Base-by-base conservation (phyloP, 129 eudicot species). In the Lactuca saligna region DNA sequence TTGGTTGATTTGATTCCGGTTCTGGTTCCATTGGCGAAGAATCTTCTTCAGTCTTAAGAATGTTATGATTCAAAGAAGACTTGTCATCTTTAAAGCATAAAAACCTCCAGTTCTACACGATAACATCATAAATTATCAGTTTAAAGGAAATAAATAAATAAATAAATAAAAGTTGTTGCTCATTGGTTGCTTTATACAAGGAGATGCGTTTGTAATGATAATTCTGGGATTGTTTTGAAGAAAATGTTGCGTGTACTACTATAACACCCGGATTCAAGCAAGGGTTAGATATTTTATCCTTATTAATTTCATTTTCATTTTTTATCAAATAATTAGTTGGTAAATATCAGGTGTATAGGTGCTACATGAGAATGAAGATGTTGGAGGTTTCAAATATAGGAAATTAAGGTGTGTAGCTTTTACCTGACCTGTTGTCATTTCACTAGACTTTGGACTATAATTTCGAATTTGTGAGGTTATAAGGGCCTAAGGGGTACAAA, bases 1-100 rank as follows among this genome's bases (percentile, higher is more conserved):
- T 67, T n/a, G 78, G 61, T 39, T 51, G 82, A 13, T 74, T 77
- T 44, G 67, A 3, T 48, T 54, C 59, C 16, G 75, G 78, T 57
- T 68, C 80, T 57, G 38, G 65, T 38, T 60, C 85, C 57, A 63
- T 79, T 8, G 89, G 69, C 51, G 74, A 50, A 11, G 39, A 41
- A 55, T 74, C 76, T 44, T 76, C 85, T 16, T 75, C 41, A 2
- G 53, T 61, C 53, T 82, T 70, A 5, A 61, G 51, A 15, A 62
- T 48, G 16, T 39, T 42, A 41, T 44, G 37, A 51, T 82, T 81
- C 15, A 64, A 71, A 13, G 78, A 58, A 32, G 71, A 73, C n/a
- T 77, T 81, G 48, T 77, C 83, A 25, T 74, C 53, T 69, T 75
- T 80, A 66, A 86, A 82, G 72, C 82, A 86, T 42, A 77, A 80